Percentiles rank a stretch among this genome's conserved stretches.
phyloP scores from a whole-genome alignment of 2,329 filamentous ascomycete species.

The Neophaeococcomyces aloes region DNA sequence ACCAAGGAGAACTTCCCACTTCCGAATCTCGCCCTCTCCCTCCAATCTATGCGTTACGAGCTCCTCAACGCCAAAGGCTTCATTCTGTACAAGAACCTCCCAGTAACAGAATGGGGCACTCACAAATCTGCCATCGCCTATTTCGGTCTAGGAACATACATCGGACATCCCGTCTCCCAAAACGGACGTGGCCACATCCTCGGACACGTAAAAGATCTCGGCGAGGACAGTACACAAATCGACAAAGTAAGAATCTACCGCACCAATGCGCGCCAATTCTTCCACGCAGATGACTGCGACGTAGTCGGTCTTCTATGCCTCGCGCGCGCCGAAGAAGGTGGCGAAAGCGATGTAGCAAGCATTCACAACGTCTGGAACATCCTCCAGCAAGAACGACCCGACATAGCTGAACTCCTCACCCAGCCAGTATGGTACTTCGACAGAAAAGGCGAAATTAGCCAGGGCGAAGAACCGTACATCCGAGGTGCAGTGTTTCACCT shows the following conservation, averaged over 20 bases:
- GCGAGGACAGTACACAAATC: constrained; percentile 69
- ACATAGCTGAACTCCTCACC: constrained; percentile 64
- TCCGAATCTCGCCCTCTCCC: constrained; percentile 43
- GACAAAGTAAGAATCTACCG: constrained; percentile 84
- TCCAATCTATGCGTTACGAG: constrained; percentile 50
- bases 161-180: constrained; percentile 81
- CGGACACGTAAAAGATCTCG: constrained; percentile 80
- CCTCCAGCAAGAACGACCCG: constrained; percentile 62
- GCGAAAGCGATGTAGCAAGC: constrained; percentile 72
- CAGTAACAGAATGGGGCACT: constrained; percentile 62
- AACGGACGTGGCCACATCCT: constrained; percentile 77
- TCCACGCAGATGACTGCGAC: constrained; percentile 74
- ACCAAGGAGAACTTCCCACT: constrained; percentile 53
- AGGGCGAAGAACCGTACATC: constrained; percentile 66
- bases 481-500: constrained; percentile 64
- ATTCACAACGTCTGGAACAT: constrained; percentile 74
- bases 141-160: constrained; percentile 75
- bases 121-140: constrained; percentile 79
- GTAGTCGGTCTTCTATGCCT: constrained; percentile 76
- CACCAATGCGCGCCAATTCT: constrained; percentile 74
- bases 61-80: constrained; percentile 80
- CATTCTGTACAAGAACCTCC: constrained; percentile 78
- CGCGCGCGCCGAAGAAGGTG: constrained; percentile 66
- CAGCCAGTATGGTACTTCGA: constrained; percentile 85
- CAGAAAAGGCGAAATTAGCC: constrained; percentile 70